These are phyloP conservation scores for Vickermania spadyakhi DNA, from an alignment of 208 protist species.

Conservation along the genomic window DNA sequence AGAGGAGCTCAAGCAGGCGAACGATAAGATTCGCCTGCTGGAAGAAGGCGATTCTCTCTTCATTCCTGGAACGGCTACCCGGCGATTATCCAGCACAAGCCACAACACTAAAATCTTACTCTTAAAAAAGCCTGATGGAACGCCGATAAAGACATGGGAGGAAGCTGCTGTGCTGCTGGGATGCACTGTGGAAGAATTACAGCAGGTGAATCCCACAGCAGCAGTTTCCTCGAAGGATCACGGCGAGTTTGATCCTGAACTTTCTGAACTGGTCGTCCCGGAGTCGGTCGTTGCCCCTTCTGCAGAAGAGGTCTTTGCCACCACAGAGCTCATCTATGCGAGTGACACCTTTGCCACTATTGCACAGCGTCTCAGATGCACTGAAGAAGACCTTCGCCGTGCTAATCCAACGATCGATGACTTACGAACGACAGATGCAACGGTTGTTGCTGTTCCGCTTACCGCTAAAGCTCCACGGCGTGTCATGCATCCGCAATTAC, in stretches of 20 bases:
- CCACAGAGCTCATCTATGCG: constrained; percentile 38
- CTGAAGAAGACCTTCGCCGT: constrained; percentile 23
- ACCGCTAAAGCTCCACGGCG: constrained; percentile 35
- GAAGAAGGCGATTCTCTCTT: constrained; percentile 26
- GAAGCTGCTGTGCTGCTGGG: constrained; percentile 53
- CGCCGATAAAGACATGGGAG: constrained; percentile 32
- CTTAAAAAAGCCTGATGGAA: constrained; percentile 18
- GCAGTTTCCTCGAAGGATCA: constrained; percentile 41
- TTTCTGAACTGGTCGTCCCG: constrained; percentile 56
- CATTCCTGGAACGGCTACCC: constrained; percentile 39
- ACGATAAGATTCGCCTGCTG: constrained; percentile 27
- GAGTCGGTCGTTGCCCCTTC: constrained; percentile 29
- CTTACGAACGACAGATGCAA: constrained; percentile 4
- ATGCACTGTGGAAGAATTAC: constrained; percentile 81
- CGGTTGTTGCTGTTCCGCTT: constrained; percentile 31
- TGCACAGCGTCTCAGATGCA: constrained; percentile 40
- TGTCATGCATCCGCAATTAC: constrained; percentile 60
- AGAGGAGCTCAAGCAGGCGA: constrained; percentile 33
- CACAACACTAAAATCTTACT: constrained; percentile 27
- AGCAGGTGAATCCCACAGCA: constrained; percentile 59
- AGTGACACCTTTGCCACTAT: constrained; percentile 49
- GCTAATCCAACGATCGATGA: constrained; percentile 29
- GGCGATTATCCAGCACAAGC: constrained; percentile 46
- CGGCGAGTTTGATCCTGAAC: constrained; percentile 37
- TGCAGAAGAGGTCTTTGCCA: constrained; percentile 35